Evolutionary conservation across 2,329 filamentous ascomycete genomes (phyloP), one percentile per base, ranked within the genome.

Genomic region (Thielaviopsis cerberus): DNA sequence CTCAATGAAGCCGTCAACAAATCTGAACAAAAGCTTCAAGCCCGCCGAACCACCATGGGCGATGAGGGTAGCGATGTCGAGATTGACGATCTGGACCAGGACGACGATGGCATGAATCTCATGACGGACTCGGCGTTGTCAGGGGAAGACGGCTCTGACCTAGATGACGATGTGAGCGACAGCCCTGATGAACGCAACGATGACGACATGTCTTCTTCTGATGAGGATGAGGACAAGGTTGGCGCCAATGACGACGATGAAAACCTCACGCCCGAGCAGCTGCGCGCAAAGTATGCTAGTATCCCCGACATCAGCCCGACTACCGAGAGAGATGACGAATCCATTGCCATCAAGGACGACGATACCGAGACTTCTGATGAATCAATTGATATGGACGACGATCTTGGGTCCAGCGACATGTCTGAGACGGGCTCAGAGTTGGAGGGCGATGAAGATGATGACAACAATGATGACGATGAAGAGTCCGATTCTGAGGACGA

Each of bases 1-100:
- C 76, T 86, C 65, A 87, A 84, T 64, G 81, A 84, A 71, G 86
- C 81, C 64, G 83, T 86, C 64, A 85, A 83, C 61, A 75, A 83
- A 59, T 86, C 83, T 0, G 84, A 85, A 61, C 78, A 80, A 63
- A 81, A 85, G 64, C 71, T 86, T 1, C 79, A 84, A 63, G 80
- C 81, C 17, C 75, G 81, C n/a, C 20, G 59, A 17, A 56, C 34
- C 48, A 61, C 59, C 1, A 54, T 61, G 41, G 63, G 75, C 4
- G 80, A 79, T 59, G 80, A 77, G 0, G 80, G 82, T 63, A 63
- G 69, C 2, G 67, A 69, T 0, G 72, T 70, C 0, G 69, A 75
- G 13, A 73, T 22, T 1, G 41, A 26, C 8, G 51, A 82, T 63
- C 63, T 69, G 1, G 67, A 69, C 0, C 72, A 71, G 1, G 69